Evolutionary conservation across 306 rosid species (phyloP), one percentile per base, ranked within the genome.

Genomic region (Gillenia trifoliata): DNA sequence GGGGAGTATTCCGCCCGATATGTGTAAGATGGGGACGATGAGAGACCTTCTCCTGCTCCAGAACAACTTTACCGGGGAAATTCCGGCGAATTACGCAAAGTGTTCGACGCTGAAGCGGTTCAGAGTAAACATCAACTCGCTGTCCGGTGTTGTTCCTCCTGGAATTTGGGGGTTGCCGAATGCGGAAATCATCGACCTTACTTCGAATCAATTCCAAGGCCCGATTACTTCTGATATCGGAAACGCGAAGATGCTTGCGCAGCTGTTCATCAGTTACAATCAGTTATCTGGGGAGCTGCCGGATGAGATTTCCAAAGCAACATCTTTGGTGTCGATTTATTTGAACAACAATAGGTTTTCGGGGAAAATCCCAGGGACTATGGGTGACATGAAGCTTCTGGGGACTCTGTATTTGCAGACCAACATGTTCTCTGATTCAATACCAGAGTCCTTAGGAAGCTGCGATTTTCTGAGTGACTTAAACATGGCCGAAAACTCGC

Each of bases 121-220:
- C 63, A 85, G 99, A 66, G 97, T 94, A 6, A 86, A 81, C 69
- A 12, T 79, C 11, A 94, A 94, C 84, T 92, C 86, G 2, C 98
- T 95, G 67, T 74, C 91, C 4, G 99, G 99, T 10, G 40, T 69
- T 0, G 74, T 95, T 20, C 98, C 99, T 0, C 41, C 90, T 0
- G 81, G 86, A 13, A 78, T 95, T 5, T 95, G 98, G 99, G 98
- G 98, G 6, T 47, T 95, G 10, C 98, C 98, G 1, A 81, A 78
- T 2, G 70, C 57, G 16, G 65, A 73, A 12, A 80, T 92, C 23
- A 85, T 95, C 43, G 98, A 95, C 63, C 67, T 95, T 11, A 86
- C 74, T 12, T 31, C 65, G 25, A 95, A 95, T 72, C 74, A 77
- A 2, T 59, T 95, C 16, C 80, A 76, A 81, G 99, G 99, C 36